Percentiles rank a stretch among this genome's conserved stretches.
phyloP scores from a whole-genome alignment of 2,329 filamentous ascomycete species.

The Trichophaea hybrida region DNA sequence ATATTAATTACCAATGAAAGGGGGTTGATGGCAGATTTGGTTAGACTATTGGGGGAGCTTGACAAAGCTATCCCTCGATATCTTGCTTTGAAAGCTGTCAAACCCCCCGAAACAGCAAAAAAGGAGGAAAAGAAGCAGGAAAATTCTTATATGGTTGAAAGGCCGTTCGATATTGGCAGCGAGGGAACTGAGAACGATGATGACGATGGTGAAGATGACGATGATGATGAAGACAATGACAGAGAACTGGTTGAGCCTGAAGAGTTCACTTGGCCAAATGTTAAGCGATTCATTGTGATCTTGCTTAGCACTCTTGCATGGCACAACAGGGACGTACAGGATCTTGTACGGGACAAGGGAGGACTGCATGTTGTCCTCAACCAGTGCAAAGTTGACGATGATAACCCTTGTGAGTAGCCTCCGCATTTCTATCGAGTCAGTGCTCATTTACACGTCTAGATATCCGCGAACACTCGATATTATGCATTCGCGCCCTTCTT shows the following conservation, averaged over 20 bases:
- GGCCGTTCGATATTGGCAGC: slow-evolving; percentile 19
- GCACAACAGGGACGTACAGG: slow-evolving; percentile 24
- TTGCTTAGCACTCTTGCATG: slow-evolving; percentile 24
- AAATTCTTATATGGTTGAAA: slow-evolving; percentile 19
- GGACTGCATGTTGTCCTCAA: slow-evolving; percentile 24
- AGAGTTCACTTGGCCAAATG: slow-evolving; percentile 28
- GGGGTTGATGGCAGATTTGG: slow-evolving; percentile 19
- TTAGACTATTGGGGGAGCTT: slow-evolving; percentile 18
- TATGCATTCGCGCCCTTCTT: slow-evolving; percentile 26
- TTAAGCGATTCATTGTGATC: slow-evolving; percentile 26
- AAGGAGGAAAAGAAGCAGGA: slow-evolving; percentile 4
- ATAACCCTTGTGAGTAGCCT: slow-evolving; percentile 27
- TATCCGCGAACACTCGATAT: slow-evolving; percentile 27
- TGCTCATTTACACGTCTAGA: slow-evolving; percentile 14
- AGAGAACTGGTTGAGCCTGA: slow-evolving; percentile 26
- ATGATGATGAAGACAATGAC: slow-evolving; percentile 21
- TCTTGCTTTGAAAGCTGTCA: slow-evolving; percentile 14
- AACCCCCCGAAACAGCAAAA: slow-evolving; percentile 1
- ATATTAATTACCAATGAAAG: slow-evolving; percentile 7
- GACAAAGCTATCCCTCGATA: slow-evolving; percentile 23
- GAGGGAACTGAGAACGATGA: slow-evolving; percentile 9
- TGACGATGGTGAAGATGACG: slow-evolving; percentile 11
- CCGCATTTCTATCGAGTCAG: neutral
- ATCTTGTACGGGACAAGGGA: slow-evolving; percentile 24
- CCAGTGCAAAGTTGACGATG: slow-evolving; percentile 27